These are phyloP conservation scores for Ganoderma lucidum DNA, from an alignment of 1,284 basidiomycete species.

Conservation along the genomic window DNA sequence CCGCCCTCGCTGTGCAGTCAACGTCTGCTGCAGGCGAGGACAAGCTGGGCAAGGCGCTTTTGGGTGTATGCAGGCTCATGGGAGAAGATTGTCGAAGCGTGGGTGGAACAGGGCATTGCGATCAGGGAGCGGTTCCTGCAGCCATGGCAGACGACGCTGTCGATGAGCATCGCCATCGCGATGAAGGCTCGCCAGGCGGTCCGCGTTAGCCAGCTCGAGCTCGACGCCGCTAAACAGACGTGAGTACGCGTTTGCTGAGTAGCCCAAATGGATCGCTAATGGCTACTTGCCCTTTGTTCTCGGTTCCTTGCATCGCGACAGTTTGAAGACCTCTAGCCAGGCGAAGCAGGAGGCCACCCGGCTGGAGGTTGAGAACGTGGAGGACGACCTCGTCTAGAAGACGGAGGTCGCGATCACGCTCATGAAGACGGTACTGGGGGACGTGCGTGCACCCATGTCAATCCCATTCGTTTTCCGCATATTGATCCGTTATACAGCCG, in stretches of 20 bases:
- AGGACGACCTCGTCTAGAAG: constrained; percentile 96
- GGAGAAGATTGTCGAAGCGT: constrained; percentile 89
- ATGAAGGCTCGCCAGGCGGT: constrained; percentile 94
- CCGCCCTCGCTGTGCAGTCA: constrained; percentile 64
- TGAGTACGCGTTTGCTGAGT: constrained; percentile 41
- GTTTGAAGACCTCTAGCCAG: constrained; percentile 79
- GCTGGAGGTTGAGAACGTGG: constrained; percentile 92
- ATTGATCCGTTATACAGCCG: constrained; percentile 59
- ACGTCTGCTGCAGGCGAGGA: constrained; percentile 60
- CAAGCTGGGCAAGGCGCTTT: constrained; percentile 80
- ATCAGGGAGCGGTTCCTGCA: constrained; percentile 82
- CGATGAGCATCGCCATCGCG: constrained; percentile 83
- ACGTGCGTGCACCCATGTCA: constrained; percentile 68
- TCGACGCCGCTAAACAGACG: constrained; percentile 69
- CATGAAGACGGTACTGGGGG: constrained; percentile 98
- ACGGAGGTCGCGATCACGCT: constrained; percentile 98
- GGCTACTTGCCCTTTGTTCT: not conserved
- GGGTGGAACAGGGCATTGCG: constrained; percentile 83
- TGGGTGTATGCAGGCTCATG: constrained; percentile 84
- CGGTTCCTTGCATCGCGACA: constrained; percentile 39
- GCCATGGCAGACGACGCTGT: constrained; percentile 92
- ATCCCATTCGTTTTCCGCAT: constrained; percentile 6
- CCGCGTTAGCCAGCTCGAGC: constrained; percentile 74
- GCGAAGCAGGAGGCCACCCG: constrained; percentile 89
- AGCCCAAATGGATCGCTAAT: not conserved